phyloP scores from a whole-genome alignment of 2,329 filamentous ascomycete species.

The Juglanconis sp. region DNA sequence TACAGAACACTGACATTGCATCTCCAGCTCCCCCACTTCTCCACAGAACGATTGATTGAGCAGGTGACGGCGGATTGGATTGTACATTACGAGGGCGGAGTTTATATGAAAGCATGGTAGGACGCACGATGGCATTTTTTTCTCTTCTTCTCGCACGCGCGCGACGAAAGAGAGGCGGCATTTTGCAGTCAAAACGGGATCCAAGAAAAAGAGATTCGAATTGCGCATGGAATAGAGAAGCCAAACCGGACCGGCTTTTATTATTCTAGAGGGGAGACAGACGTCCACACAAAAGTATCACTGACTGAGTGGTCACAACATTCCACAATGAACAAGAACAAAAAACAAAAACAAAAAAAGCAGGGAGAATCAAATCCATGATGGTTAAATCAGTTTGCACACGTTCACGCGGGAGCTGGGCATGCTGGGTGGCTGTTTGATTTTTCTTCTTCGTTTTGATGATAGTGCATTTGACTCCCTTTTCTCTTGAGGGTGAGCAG shows the following conservation, averaged over 20 bases:
- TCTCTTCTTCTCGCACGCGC: not conserved
- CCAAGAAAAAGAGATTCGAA: not conserved
- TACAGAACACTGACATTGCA: not conserved
- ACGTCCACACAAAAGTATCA: not conserved
- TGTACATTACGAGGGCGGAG: slow-evolving; percentile 4
- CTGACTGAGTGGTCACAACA: not conserved
- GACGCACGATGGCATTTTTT: slow-evolving; percentile 21
- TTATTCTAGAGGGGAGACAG: not conserved
- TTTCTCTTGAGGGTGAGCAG: not conserved
- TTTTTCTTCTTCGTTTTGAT: not conserved
- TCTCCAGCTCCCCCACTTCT: slow-evolving; percentile 35
- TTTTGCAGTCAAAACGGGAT: not conserved
- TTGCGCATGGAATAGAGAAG: not conserved
- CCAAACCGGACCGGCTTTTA: not conserved
- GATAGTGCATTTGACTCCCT: not conserved
- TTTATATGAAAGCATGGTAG: slow-evolving; percentile 22
- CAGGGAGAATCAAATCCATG: not conserved
- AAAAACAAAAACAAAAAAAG: not conserved
- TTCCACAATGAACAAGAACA: not conserved
- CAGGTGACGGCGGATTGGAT: slow-evolving; percentile 8
- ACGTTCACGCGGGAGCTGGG: not conserved
- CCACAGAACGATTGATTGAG: slow-evolving; percentile 33
- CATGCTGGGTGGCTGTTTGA: not conserved
- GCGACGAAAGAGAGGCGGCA: not conserved
- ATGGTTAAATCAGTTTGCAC: not conserved